Conservation (phyloP, 202 grass and related monocot species). For the Zizania palustris region DNA sequence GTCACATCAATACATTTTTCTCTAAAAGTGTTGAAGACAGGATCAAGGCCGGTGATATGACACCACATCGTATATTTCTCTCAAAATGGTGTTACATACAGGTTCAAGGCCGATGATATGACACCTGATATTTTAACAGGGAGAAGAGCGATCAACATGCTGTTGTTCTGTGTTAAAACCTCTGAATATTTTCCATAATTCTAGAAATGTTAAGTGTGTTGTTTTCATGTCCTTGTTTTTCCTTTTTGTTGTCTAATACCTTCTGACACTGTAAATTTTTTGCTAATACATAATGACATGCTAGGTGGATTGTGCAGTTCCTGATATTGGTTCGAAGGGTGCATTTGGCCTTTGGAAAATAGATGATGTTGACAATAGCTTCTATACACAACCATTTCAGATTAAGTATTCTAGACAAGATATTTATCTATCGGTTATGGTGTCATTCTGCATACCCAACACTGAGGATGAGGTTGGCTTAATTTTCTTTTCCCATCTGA, state of each 20-base stretch:
- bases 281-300: conserved; percentile 79
- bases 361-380: conserved; percentile 85
- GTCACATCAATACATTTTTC: too few relatives aligned
- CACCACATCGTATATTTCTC: too few relatives aligned
- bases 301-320: conserved; percentile 92
- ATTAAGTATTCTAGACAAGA: conserved; percentile 95
- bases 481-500: conserved; percentile 20
- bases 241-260: background rate
- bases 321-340: conserved; percentile 62
- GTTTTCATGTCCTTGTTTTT: conserved; percentile 9
- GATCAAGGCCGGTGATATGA: too few relatives aligned
- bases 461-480: conserved; percentile 68
- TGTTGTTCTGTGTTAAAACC: too few relatives aligned
- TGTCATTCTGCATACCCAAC: conserved; percentile 85
- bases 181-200: too few relatives aligned
- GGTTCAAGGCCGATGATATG: too few relatives aligned
- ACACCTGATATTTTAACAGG: too few relatives aligned
- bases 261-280: conserved; percentile 38
- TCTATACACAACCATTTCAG: conserved; percentile 83
- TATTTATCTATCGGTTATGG: conserved; percentile 85
- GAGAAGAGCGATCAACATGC: too few relatives aligned
- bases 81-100: too few relatives aligned
- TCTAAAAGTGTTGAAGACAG: too few relatives aligned
- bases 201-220: background rate
- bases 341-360: conserved; percentile 83